Base-by-base conservation (phyloP, 345 rosid species). In the Orychophragmus violaceus region DNA sequence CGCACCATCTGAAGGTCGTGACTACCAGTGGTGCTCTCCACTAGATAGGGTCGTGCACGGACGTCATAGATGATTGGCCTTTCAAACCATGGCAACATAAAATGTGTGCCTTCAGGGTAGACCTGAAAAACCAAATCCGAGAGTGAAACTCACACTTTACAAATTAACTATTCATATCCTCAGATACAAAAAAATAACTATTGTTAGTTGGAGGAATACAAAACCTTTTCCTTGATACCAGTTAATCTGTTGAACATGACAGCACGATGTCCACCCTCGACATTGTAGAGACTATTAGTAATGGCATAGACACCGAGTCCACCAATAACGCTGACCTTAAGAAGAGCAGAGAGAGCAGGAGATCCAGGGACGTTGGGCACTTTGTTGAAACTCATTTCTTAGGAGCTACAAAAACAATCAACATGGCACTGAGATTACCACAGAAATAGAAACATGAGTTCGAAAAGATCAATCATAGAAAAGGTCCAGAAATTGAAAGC, bases 201-300 rank as follows among this genome's bases (percentile, higher is more conserved):
- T 35, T 42, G 48, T 42, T 16, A 7, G 11, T 42, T 42, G 48
- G 21, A 5, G 46, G 16, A 42, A 7, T 42, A 42, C 22, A 17
- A 8, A 44, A 44, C 50, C 50, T 44, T 76, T 18, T 76, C 79
- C 48, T 76, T 76, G 62, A 76, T 54, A 65, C 79, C 79, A 28
- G 76, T 70, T 21, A 70, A 59, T 0, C 79, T 72, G 69, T 76
- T 76, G 45, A 76, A 76, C 79, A 76, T 71, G 59, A 76, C 62
- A 59, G 79, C 76, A 44, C 79, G 79, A 57, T 76, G 79, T 2
- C 76, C 79, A 17, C 76, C 79, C 4, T 76, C 76, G 6, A 76
- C 79, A 71, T 76, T 76, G 68, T 70, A 76, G 69, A 76, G 46
- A 27, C 76, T 76, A 5, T 70, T 70, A 36, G 48, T 37, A 7